phyloP scores from a whole-genome alignment of 768 basidiomycete species.

The Pleurotus tuber-regium region DNA sequence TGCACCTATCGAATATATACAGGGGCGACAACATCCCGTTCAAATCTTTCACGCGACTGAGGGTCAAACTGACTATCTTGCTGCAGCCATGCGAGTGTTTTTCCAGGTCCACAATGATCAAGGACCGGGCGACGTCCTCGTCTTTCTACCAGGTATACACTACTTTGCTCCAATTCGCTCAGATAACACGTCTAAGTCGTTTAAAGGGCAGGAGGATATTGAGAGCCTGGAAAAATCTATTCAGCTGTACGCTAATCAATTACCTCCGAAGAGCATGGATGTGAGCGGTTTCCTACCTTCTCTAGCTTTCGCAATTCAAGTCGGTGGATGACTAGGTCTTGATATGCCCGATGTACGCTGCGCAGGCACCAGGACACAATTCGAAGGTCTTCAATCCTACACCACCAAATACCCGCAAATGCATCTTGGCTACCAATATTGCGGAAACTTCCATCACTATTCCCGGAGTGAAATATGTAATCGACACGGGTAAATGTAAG shows the following conservation, averaged over 20 bases:
- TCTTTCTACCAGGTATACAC: slow-evolving; percentile 81
- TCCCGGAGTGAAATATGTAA: slow-evolving; percentile 91
- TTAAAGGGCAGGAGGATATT: slow-evolving; percentile 93
- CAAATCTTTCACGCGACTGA: slow-evolving; percentile 74
- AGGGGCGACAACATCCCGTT: slow-evolving; percentile 93
- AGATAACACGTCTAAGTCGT: too few relatives aligned
- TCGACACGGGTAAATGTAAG: slow-evolving; percentile 95
- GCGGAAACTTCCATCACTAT: slow-evolving; percentile 98
- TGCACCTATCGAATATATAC: slow-evolving; percentile 85
- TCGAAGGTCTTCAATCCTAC: slow-evolving; percentile 71
- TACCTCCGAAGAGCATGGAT: slow-evolving; percentile 55
- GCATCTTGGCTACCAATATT: slow-evolving; percentile 96
- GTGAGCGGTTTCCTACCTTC: slow-evolving; percentile 32
- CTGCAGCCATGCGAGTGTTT: slow-evolving; percentile 88
- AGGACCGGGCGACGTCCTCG: slow-evolving; percentile 83
- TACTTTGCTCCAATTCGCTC: too few relatives aligned
- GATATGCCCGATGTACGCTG: slow-evolving; percentile 82
- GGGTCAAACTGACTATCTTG: slow-evolving; percentile 80
- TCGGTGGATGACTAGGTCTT: slow-evolving; percentile 47
- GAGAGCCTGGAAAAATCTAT: slow-evolving; percentile 82
- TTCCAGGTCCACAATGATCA: slow-evolving; percentile 88
- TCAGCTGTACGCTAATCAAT: slow-evolving; percentile 59
- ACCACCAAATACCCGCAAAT: slow-evolving; percentile 73
- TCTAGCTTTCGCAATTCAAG: not conserved
- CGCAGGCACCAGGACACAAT: slow-evolving; percentile 77